Evolutionary conservation across 352 stramenopile species (phyloP), one percentile per base, ranked within the genome.

Genomic region (Stramenopiles sp.): DNA sequence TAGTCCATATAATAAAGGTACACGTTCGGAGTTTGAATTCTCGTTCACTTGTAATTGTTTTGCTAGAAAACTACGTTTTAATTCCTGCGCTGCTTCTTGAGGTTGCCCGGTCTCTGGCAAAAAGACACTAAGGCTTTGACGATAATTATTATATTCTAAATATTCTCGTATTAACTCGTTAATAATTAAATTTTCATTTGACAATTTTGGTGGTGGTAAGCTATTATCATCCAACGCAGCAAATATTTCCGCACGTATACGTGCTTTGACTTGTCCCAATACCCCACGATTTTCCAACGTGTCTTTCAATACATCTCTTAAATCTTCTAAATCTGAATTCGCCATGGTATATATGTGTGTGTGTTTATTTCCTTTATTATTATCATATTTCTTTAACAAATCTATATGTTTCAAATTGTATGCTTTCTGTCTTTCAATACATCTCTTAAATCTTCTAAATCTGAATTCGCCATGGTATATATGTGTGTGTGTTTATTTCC

Each of bases 151-250:
- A 85, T 94, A 97, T 74, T 91, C 86, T 6, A 97, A 83, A 81
- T 97, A 97, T 69, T 97, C 92, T 1, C 90, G 86, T 74, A 97
- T 93, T 29, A 97, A 84, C 84, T 97, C 91, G 80, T 97, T 97
- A 79, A 97, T 93, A 69, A 97, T 82, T 63, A 97, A 84, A 81
- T 95, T 97, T 69, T 96, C 91, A 80, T 93, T 95, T 27, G 88
- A 93, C 0, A 95, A 82, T 65, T 87, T 90, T 29, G 89, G 90
- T 1, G 30, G 73, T 4, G 77, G 73, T 53, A 63, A 7, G 7
- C 92, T 88, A 83, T 92, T 84, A 74, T 92, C 89, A 78, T 93
- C 89, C 0, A 92, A 81, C 7, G 88, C 86, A n/a, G 86, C 83
- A 74, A 92, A 93, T 82, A 93, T 90, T 82, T 93, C 89, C 30